phyloP scores from a whole-genome alignment of 176 grass and related monocot genomes.

The Eremochloa ophiuroides region DNA sequence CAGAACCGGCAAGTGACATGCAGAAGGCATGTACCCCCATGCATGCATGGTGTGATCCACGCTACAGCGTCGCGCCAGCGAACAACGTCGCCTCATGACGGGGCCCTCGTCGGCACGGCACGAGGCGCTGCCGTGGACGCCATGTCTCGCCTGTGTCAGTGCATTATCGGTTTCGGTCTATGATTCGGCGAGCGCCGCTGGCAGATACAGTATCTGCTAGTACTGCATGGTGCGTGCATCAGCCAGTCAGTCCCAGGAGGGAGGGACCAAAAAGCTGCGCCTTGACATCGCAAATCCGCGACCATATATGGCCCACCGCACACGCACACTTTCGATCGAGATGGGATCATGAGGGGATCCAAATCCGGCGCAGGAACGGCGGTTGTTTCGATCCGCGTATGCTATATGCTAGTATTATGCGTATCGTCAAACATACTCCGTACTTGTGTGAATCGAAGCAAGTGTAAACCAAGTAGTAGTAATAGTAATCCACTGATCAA shows the following conservation, averaged over 20 bases:
- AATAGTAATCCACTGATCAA: neutral
- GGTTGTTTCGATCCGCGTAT: neutral
- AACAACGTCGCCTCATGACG: constrained; percentile 12
- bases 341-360: neutral
- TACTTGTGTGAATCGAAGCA: neutral
- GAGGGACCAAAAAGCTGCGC: neutral
- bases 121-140: neutral
- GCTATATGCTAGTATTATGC: no score
- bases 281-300: neutral
- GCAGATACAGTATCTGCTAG: neutral
- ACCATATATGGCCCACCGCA: neutral
- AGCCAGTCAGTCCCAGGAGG: neutral
- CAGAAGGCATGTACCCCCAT: neutral
- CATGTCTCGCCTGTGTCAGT: neutral
- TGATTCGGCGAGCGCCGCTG: neutral
- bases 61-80: neutral
- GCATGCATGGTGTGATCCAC: neutral
- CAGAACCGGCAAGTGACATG: neutral
- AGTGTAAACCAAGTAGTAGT: neutral
- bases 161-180: neutral
- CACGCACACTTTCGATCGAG: neutral
- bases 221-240: neutral
- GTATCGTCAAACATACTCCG: no score
- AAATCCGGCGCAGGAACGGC: neutral
- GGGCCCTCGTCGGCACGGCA: neutral